Conservation (phyloP, 1,284 basidiomycete species). For the Ceratobasidium sp. region DNA sequence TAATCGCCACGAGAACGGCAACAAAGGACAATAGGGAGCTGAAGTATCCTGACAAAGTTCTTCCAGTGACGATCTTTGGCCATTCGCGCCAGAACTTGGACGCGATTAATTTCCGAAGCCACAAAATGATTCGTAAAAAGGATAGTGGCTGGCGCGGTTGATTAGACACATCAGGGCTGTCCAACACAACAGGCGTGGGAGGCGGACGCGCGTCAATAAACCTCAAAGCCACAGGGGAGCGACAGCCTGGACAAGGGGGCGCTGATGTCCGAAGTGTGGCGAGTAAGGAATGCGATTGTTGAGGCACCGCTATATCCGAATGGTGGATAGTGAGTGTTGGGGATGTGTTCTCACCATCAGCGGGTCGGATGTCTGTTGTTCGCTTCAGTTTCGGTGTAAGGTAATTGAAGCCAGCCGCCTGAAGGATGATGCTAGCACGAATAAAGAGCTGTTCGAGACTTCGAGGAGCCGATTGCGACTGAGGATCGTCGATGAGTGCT, state of each 20-base stretch:
- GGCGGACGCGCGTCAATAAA: constrained; percentile 29
- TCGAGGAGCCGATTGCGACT: background rate
- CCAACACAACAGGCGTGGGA: background rate
- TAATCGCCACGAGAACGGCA: constrained; percentile 25
- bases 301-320: background rate
- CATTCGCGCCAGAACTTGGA: constrained; percentile 28
- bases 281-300: background rate
- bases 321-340: background rate
- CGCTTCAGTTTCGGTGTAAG: constrained; percentile 21
- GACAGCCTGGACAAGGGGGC: constrained; percentile 39
- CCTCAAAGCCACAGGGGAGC: constrained; percentile 29
- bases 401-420: constrained; percentile 31
- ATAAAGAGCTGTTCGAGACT: constrained; percentile 22
- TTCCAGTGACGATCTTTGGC: constrained; percentile 13
- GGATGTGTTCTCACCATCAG: constrained; percentile 1
- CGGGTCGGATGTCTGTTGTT: constrained; percentile 4
- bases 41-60: constrained; percentile 15
- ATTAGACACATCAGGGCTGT: background rate
- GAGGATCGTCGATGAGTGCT: background rate
- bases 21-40: constrained; percentile 33
- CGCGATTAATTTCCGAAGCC: background rate
- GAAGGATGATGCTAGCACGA: constrained; percentile 26
- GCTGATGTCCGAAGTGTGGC: constrained; percentile 34
- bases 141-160: background rate
- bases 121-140: background rate